phyloP scores from a whole-genome alignment of 805 yeast genomes.

The Saccharomyces jurei region DNA sequence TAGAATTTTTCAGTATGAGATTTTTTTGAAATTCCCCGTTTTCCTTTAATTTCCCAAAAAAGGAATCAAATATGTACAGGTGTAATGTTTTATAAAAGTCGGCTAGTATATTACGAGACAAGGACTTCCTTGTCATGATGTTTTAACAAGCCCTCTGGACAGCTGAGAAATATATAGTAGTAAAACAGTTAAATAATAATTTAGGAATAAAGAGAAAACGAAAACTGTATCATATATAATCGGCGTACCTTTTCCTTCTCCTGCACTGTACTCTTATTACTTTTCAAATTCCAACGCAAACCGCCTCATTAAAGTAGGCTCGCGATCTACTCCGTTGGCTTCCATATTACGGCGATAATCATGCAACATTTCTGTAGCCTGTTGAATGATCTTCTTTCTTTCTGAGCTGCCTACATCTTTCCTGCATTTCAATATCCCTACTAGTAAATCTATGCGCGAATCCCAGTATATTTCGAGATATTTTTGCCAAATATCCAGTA shows the following conservation, averaged over 20 bases:
- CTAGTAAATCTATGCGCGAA: constrained; percentile 64
- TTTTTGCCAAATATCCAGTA: constrained; percentile 50
- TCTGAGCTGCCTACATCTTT: constrained; percentile 31
- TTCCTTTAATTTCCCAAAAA: not conserved
- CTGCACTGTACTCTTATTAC: not conserved
- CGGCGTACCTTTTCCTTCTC: not conserved
- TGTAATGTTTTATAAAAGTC: not conserved
- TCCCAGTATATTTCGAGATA: constrained; percentile 64
- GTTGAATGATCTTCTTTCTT: constrained; percentile 15
- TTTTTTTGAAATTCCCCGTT: not conserved
- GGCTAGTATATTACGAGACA: too few relatives aligned
- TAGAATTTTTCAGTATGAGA: not conserved
- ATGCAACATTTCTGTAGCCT: constrained; percentile 8
- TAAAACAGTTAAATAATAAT: not conserved
- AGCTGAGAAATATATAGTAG: too few relatives aligned
- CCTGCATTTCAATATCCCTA: constrained; percentile 47
- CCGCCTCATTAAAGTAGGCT: not conserved
- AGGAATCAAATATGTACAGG: not conserved
- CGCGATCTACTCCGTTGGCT: not conserved
- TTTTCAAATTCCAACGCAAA: not conserved
- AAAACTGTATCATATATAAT: not conserved
- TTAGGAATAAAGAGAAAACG: not conserved
- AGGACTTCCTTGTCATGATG: not conserved
- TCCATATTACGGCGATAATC: not conserved
- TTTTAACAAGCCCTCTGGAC: not conserved